phyloP scores from a whole-genome alignment of 2,329 filamentous ascomycete species.

The Diaporthe ilicicola region DNA sequence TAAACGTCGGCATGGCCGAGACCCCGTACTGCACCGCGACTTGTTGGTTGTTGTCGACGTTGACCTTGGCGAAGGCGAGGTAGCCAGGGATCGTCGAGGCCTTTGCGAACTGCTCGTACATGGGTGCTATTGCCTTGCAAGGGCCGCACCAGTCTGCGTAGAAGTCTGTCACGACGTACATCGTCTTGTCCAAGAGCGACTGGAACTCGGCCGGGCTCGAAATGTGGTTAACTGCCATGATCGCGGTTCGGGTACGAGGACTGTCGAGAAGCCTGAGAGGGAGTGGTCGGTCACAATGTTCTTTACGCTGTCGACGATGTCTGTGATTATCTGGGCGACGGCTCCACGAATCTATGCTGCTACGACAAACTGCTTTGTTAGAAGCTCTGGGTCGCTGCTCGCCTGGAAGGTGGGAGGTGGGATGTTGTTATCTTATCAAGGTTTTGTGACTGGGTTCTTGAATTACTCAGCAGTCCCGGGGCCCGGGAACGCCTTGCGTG shows the following conservation, averaged over 20 bases:
- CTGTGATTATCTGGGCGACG: rapidly evolving
- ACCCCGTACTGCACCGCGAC: conserved; percentile 59
- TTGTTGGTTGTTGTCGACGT: conserved; percentile 63
- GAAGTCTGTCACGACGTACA: conserved; percentile 65
- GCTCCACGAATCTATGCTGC: not conserved
- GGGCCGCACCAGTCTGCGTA: conserved; percentile 68
- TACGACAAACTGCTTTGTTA: not conserved
- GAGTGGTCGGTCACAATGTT: not conserved
- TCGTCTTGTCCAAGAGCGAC: conserved; percentile 55
- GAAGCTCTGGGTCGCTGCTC: not conserved
- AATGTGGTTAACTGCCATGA: conserved; percentile 47
- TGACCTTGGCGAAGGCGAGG: conserved; percentile 65
- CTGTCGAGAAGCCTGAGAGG: not conserved
- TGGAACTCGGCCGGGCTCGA: conserved; percentile 56
- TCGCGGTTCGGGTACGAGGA: not conserved
- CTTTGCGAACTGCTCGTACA: conserved; percentile 58
- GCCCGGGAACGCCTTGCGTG: not conserved
- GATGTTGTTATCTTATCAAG: conserved; percentile 30
- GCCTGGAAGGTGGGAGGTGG: conserved; percentile 12
- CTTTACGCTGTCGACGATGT: too few relatives aligned
- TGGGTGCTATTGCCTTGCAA: conserved; percentile 67
- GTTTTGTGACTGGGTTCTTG: not conserved
- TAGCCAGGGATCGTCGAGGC: conserved; percentile 49
- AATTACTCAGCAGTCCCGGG: not conserved
- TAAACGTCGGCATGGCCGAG: conserved; percentile 66